Base-by-base conservation (phyloP, 805 yeast species). In the Komagataella pseudopastoris region DNA sequence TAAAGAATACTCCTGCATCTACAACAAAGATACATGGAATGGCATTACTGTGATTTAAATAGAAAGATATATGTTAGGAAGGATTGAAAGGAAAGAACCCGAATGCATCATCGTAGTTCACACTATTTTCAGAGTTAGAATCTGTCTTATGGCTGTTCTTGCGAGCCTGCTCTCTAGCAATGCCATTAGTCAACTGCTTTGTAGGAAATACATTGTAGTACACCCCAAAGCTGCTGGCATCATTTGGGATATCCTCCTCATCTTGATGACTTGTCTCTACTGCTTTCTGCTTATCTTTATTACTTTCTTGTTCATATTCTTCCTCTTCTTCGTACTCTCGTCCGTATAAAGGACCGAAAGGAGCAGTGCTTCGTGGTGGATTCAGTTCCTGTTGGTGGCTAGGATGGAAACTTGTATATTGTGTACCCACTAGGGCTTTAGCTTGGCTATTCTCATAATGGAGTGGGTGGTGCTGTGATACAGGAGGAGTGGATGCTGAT, bases 391-490 rank as follows among this genome's bases (percentile, higher is more conserved):
- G 51, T 16, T 24, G 47, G 45, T 23, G 51, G 18, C 24, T 47
- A 44, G 47, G 52, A 23, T 39, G 44, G 14, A n/a, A 39, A 46
- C 17, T 8, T n/a, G 14, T 20, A 7, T n/a, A 20, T 14, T 20
- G 22, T 14, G 24, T 22, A 14, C 20, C 18, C 17, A 36, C 30
- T 47, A 46, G 14, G 18, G 39, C 44, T 10, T 55, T 52, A 7
- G 52, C 54, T 16, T 63, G 56, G 22, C 66, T 60, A 39, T 60
- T 62, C 50, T 62, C 56, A 52, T 67, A 66, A 54, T 77, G 80
- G 47, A 75, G 60, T 0, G 81, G 81, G 56, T 76, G 81, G 54
- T 77, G 81, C 51, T 72, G 77, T 1, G 80, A 74, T 2, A 75
- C 80, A 0, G 81, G 81, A 12, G 18, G 23, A 50, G 49, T 23